Percentiles rank a stretch among this genome's conserved stretches.
Conservation (phyloP, 192 early-diverging fungal species). For the Dissophora ornata region DNA sequence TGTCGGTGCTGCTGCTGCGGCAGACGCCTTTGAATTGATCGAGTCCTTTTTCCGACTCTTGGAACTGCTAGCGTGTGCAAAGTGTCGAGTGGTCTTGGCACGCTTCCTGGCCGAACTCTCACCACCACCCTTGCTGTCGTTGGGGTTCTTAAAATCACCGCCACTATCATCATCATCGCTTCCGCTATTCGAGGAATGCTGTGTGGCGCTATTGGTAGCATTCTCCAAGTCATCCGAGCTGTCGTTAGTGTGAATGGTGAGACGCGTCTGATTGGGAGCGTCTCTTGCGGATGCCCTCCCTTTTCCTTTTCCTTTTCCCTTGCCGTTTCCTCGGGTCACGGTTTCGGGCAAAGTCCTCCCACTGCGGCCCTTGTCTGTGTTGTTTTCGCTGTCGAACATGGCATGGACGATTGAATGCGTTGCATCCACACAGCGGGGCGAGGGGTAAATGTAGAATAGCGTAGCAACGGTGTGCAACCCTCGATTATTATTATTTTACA, state of each 20-base stretch:
- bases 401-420: no score
- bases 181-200: neutral
- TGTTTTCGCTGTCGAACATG: no score
- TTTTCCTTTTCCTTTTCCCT: neutral
- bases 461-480: no score
- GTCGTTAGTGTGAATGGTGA: no score
- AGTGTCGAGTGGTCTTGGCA: neutral
- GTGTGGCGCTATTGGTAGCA: no score
- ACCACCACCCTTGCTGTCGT: neutral
- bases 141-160: neutral
- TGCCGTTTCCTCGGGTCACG: neutral
- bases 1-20: neutral
- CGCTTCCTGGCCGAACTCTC: neutral
- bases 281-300: neutral
- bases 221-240: no score
- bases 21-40: neutral
- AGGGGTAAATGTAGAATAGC: no score
- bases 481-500: no score
- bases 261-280: no score
- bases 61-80: neutral
- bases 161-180: neutral
- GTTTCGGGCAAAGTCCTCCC: conserved; percentile 1
- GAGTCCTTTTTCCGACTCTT: neutral
- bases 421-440: no score
- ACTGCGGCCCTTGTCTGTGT: no score